phyloP scores from a whole-genome alignment of 345 rosid species.

The Diplotaxis tenuifolia region DNA sequence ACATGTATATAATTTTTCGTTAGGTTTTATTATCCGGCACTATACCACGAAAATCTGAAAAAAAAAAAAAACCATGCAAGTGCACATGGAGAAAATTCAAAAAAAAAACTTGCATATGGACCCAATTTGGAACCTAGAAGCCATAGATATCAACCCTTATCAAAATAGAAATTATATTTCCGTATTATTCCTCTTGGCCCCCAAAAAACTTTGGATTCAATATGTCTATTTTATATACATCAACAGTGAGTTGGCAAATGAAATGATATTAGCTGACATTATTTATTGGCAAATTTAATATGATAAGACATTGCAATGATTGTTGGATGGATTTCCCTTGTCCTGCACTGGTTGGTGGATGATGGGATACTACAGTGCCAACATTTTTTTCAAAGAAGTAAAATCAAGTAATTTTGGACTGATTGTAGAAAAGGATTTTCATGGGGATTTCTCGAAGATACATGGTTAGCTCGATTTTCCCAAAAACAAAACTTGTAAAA shows the following conservation, averaged over 20 bases:
- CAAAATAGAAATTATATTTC: neutral
- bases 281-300: conserved; percentile 7
- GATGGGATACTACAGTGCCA: conserved; percentile 33
- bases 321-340: conserved; percentile 18
- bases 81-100: neutral
- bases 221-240: neutral
- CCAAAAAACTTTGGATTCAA: neutral
- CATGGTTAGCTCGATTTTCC: neutral
- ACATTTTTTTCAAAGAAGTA: neutral
- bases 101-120: neutral
- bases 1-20: neutral
- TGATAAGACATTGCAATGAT: conserved; percentile 40
- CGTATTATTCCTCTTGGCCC: neutral
- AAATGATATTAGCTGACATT: conserved; percentile 15
- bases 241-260: conserved; percentile 22
- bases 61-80: neutral
- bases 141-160: neutral
- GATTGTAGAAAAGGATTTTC: conserved; percentile 2
- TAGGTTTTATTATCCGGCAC: conserved; percentile 16
- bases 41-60: neutral
- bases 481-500: neutral
- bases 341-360: conserved; percentile 28
- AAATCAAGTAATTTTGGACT: neutral
- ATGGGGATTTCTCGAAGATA: neutral
- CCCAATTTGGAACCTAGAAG: neutral